Evolutionary conservation across 805 yeast species (phyloP).

Genomic region (Saccharomycopsis olivae): DNA sequence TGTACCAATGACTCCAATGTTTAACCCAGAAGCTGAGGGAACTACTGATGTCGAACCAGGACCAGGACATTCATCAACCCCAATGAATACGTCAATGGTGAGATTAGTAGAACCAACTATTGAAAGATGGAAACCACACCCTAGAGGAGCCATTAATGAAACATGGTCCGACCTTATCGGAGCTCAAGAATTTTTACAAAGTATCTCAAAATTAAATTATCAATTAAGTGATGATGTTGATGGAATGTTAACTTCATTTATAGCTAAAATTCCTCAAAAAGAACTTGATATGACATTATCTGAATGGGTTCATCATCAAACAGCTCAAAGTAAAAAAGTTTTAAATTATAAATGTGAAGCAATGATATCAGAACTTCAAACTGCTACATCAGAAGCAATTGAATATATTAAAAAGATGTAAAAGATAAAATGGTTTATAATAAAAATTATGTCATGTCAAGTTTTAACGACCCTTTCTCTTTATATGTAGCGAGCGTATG

Average conservation of each 20-base stretch:
- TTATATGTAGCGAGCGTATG: no score
- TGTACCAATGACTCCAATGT: constrained; percentile 7
- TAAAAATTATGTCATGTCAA: no score
- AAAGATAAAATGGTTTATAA: no score
- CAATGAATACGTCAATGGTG: no score
- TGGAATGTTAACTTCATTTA: constrained; percentile 53
- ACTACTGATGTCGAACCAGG: constrained; percentile 1
- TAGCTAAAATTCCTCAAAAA: constrained; percentile 57
- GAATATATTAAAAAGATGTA: no score
- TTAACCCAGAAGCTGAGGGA: constrained; percentile 11
- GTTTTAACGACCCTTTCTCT: no score
- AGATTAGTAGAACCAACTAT: neutral
- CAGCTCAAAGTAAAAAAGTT: constrained; percentile 40
- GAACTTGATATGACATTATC: constrained; percentile 61
- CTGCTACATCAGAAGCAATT: no score
- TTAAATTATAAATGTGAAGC: no score
- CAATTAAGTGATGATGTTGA: constrained; percentile 50
- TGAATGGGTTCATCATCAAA: constrained; percentile 55
- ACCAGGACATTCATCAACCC: neutral
- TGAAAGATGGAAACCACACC: neutral
- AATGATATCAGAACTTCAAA: no score
- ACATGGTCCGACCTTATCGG: constrained; percentile 10
- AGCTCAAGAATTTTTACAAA: constrained; percentile 15
- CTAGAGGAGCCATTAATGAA: neutral
- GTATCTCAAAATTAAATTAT: constrained; percentile 18